A percentile compares a stretch with the other conserved stretches of the same genome.
These are phyloP conservation scores for Quercus tomentella DNA, from an alignment of 331 rosid species.

Conservation along the genomic window DNA sequence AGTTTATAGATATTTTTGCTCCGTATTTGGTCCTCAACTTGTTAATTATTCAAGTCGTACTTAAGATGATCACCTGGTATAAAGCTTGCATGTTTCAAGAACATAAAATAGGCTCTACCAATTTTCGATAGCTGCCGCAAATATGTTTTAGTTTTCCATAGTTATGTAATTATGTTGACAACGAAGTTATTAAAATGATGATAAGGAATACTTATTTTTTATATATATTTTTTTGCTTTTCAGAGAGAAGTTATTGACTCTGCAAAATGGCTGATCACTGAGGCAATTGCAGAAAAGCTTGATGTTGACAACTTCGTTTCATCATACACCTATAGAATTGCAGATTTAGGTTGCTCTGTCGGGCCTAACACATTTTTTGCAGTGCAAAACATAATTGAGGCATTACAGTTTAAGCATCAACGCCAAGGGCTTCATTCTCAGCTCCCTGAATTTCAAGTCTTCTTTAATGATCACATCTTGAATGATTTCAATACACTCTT, in stretches of 20 bases:
- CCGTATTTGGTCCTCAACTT: too few relatives aligned
- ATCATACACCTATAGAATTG: not conserved
- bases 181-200: too few relatives aligned
- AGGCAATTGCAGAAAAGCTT: not conserved
- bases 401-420: not conserved
- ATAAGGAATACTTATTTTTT: too few relatives aligned
- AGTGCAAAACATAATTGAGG: not conserved
- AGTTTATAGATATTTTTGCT: too few relatives aligned
- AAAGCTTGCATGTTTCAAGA: too few relatives aligned
- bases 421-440: not conserved
- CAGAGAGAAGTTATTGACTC: not conserved
- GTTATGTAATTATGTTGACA: too few relatives aligned
- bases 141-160: too few relatives aligned
- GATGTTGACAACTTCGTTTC: not conserved
- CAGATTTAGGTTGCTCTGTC: constrained; percentile 20
- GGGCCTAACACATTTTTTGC: constrained; percentile 21
- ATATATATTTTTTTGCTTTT: not conserved
- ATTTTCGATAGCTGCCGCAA: too few relatives aligned
- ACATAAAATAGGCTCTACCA: too few relatives aligned
- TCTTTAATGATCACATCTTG: not conserved
- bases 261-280: not conserved
- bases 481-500: not conserved
- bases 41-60: too few relatives aligned
- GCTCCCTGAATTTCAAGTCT: not conserved
- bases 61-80: too few relatives aligned